Evolutionary conservation across 192 early-diverging fungal genomes (phyloP), one percentile per base, ranked within the genome.

Genomic region (Mortierella hygrophila): DNA sequence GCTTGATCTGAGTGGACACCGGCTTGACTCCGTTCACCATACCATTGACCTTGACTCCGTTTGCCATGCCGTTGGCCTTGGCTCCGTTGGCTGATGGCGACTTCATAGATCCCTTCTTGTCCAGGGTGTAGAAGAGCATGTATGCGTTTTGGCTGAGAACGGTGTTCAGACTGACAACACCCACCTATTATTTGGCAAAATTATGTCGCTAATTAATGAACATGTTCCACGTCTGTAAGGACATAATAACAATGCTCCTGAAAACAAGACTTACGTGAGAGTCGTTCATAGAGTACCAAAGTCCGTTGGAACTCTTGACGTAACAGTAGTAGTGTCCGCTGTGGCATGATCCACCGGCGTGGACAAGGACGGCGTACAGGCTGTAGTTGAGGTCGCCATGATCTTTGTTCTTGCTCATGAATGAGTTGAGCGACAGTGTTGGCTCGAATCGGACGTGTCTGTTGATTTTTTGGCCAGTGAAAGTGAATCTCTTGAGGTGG

Each of bases 251-350:
- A 6, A 49, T 0, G 18, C 18, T 5, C 15, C 49, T 5, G 47
- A 18, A 20, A 52, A 46, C 35, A 74, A 68, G 1, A 78, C 82
- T 78, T 87, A 89, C 89, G 41, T 78, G 68, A n/a, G 90, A 90
- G 82, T 97, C 96, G 80, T 97, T 92, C 92, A 96, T 95, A 49
- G 92, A 89, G 72, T 94, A 96, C 96, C 96, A 98, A 16, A 91
- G 90, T 7, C 95, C 95, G 40, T 93, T 90, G 1, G 95, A 89
- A n/a, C 91, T 90, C 84, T 95, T 95, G 60, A 97, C 93, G 88
- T 91, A 98, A 49, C 94, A 93, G 75, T 93, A 96, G 82, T 98
- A 98, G 83, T 98, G 97, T 18, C 97, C 97, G 9, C 95, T 96
- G 72, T 94, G 90, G 74, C 92, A 93, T 1, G 92, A 86, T 35